These are phyloP conservation scores for Galerina sulciceps DNA, from an alignment of 768 basidiomycete species.

Conservation along the genomic window DNA sequence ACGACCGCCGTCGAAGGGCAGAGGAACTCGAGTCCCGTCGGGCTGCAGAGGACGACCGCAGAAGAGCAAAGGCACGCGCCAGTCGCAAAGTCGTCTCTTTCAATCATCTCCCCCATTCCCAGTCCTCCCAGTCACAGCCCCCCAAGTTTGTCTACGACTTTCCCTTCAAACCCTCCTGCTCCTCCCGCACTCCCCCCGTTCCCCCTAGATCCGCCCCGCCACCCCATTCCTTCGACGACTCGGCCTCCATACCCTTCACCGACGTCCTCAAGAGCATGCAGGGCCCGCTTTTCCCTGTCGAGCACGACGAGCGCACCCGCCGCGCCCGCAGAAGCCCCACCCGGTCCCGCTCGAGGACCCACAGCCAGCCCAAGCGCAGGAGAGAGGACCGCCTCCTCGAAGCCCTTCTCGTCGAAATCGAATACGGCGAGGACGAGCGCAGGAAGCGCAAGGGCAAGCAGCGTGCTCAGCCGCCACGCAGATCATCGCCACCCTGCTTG, in stretches of 20 bases:
- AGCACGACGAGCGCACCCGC: constrained; percentile 30
- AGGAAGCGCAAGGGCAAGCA: constrained; percentile 40
- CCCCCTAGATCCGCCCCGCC: constrained; percentile 27
- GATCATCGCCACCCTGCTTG: constrained; percentile 16
- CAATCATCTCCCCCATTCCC: constrained; percentile 4
- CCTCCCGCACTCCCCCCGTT: constrained; percentile 9
- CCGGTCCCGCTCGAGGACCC: constrained; percentile 23
- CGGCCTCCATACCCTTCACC: constrained; percentile 53
- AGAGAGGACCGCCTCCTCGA: constrained; percentile 43
- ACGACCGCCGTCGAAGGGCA: constrained; percentile 26
- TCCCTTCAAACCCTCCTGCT: constrained; percentile 16
- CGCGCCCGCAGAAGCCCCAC: constrained; percentile 15
- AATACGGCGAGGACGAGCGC: constrained; percentile 44
- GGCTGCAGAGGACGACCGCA: constrained; percentile 29
- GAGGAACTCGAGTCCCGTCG: constrained; percentile 31
- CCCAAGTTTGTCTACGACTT: constrained; percentile 23
- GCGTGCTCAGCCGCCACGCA: constrained; percentile 23
- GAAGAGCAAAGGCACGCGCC: constrained; percentile 21
- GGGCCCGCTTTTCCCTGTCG: constrained; percentile 57
- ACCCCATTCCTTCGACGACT: constrained; percentile 34
- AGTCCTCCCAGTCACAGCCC: constrained; percentile 7
- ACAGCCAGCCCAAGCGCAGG: constrained; percentile 23
- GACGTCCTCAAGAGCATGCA: constrained; percentile 63
- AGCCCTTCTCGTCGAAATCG: constrained; percentile 44
- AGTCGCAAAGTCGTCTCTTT: constrained; percentile 24